Percentiles rank a stretch among this genome's conserved stretches.
Conservation (phyloP, 148 eudicot species). For the Rheum nobile region DNA sequence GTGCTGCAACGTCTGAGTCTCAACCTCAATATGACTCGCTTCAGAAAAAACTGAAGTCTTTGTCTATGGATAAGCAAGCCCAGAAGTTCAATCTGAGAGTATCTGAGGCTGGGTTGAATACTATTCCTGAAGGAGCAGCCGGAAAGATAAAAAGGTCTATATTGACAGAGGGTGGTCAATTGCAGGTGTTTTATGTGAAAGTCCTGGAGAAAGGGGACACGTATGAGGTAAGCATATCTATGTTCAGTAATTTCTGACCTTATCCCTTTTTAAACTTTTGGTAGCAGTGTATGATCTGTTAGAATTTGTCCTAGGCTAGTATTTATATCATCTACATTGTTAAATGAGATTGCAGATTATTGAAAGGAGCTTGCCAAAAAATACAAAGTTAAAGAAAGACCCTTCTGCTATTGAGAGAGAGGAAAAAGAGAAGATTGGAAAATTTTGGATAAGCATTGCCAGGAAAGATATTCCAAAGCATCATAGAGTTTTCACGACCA, state of each 20-base stretch:
- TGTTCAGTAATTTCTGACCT: not conserved
- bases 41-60: slow-evolving; percentile 64
- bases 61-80: slow-evolving; percentile 28
- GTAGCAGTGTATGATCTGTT: slow-evolving; percentile 24
- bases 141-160: slow-evolving; percentile 72
- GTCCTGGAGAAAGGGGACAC: slow-evolving; percentile 96
- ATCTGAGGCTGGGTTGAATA: slow-evolving; percentile 54
- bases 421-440: slow-evolving; percentile 71
- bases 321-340: not conserved
- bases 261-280: slow-evolving; percentile 13
- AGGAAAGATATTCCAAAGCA: slow-evolving; percentile 77
- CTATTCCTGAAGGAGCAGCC: slow-evolving; percentile 92
- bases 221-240: slow-evolving; percentile 54
- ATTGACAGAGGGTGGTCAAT: slow-evolving; percentile 63
- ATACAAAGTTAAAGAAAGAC: slow-evolving; percentile 56
- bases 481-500: slow-evolving; percentile 50
- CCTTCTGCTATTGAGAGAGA: slow-evolving; percentile 71
- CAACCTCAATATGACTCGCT: slow-evolving; percentile 82
- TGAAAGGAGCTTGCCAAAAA: slow-evolving; percentile 82
- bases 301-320: not conserved
- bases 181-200: slow-evolving; percentile 88
- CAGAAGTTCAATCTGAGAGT: slow-evolving; percentile 68
- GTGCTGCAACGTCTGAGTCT: slow-evolving; percentile 63
- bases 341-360: slow-evolving; percentile 29
- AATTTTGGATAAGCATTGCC: slow-evolving; percentile 76